Conservation (phyloP, 202 grass and related monocot species). For the Saccharum hybrid region DNA sequence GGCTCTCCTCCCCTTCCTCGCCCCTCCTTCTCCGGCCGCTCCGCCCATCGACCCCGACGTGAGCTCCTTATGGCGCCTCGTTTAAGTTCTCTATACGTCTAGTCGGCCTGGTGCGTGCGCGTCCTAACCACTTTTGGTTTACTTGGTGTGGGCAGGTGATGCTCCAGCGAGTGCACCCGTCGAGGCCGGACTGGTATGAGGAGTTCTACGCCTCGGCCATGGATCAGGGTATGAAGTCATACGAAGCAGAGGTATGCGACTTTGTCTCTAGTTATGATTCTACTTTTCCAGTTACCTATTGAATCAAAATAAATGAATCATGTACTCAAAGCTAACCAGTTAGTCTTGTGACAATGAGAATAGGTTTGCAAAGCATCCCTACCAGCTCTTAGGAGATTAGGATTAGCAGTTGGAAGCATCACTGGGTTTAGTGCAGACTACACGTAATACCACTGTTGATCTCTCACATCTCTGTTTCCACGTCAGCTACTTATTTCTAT, state of each 20-base stretch:
- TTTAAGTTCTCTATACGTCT: background rate
- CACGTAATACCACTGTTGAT: background rate
- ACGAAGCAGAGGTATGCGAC: slow-evolving; percentile 71
- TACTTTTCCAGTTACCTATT: background rate
- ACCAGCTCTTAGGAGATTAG: background rate
- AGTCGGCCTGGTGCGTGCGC: background rate
- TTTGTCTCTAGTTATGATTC: slow-evolving; percentile 10
- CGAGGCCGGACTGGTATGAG: slow-evolving; percentile 76
- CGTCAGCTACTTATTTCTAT: background rate
- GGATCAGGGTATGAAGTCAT: slow-evolving; percentile 62
- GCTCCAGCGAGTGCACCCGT: slow-evolving; percentile 67
- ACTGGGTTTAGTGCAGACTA: too few relatives aligned
- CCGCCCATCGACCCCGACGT: slow-evolving; percentile 58
- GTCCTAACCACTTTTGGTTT: background rate
- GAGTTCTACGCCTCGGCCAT: slow-evolving; percentile 63
- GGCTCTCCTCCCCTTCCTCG: slow-evolving; percentile 47
- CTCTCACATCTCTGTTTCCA: background rate
- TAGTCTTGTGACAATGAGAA: background rate
- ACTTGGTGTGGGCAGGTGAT: slow-evolving; percentile 47
- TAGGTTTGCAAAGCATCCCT: background rate
- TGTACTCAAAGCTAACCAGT: background rate
- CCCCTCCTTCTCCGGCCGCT: slow-evolving; percentile 38
- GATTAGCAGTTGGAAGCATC: background rate
- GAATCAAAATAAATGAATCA: background rate
- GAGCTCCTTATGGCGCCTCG: background rate